Base-by-base conservation (phyloP, 2,329 filamentous ascomycete species). In the Corynespora cassiicola region DNA sequence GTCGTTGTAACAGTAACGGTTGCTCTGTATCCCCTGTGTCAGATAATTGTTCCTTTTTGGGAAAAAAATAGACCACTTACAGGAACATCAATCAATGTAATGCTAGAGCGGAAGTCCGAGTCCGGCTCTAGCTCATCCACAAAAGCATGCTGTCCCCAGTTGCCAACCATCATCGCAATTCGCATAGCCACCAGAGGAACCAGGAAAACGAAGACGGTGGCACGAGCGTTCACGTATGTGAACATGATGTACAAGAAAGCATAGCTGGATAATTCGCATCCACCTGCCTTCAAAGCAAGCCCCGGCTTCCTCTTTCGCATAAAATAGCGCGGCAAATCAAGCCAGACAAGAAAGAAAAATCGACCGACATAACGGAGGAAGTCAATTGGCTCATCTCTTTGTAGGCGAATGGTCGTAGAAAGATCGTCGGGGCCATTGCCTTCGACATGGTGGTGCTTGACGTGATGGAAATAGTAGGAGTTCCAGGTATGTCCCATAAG, bases 401-500 rank as follows among this genome's bases (percentile, higher is more conserved):
- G 86, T 64, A 88, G 91, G 10, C 85, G 78, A 23, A 92, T 78
- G 0, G 88, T 92, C 0, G 86, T 87, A 1, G 84, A 88, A 0
- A 90, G 75, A 57, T 92, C 88, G 30, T 85, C 78, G 0, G 87
- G 86, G 0, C 88, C 88, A 55, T 92, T 92, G 46, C 82, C 85
- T 68, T 91, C 88, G 38, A 91, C 83, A 51, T 92, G 88, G 60
- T 92, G 88, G 59, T 90, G 87, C 73, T 92, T 92, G 60, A 91
- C 86, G 57, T 92, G 88, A 61, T 92, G 88, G 60, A 90, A 91
- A 63, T 80, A 92, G 70, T 92, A 92, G 2, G 84, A 85, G 69
- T 92, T 89, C 86, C 87, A 90, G 0, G 87, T 90, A 58, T 92
- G 88, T 8, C 88, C 88, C 80, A 90, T 86, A 39, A 92, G 68